Evolutionary conservation across 179 eudicot species (phyloP), one percentile per base, ranked within the genome.

Genomic region (Carnegiea gigantea): DNA sequence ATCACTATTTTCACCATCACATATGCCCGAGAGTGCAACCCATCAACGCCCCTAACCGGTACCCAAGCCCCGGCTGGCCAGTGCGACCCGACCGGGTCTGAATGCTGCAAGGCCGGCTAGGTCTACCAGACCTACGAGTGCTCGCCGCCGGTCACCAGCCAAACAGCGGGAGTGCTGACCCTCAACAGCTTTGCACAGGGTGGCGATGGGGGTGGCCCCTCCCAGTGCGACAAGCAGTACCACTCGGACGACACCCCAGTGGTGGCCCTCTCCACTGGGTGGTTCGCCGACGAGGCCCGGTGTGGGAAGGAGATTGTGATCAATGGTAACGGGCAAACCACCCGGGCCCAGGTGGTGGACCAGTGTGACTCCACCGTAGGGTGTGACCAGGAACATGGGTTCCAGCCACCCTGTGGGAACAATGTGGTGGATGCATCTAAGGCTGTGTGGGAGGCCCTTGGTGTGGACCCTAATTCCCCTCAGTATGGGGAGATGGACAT

Each of bases 251-350:
- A 80, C 51, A 80, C 65, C 9, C 80, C 51, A 1, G 86, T 90
- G 30, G 93, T 89, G 57, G 90, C 92, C 12, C 60, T 90, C 26
- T 90, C 92, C 6, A 90, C 90, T 0, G 92, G 92, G 33, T 90
- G 89, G 89, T 88, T 48, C 81, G 76, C 71, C 2, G 20, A 54
- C 0, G 78, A 85, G 21, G 70, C 82, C 1, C 82, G 90, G n/a
- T 90, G 92, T 68, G 83, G 80, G 53, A 85, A 77, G 15, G 62
- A 83, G 43, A 81, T 88, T 3, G 80, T 71, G 6, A 82, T 90
- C 6, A 67, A 18, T 62, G 90, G 83, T 2, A 85, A 88, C 62
- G 91, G 92, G 36, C 23, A 4, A 26, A 88, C 79, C 10, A 83
- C 83, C 33, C 75, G 4, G 24, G 90, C 91, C 2, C 80, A 33